Conservation (phyloP, 2,329 filamentous ascomycete genomes). For the Trichoderma pleuroti region DNA sequence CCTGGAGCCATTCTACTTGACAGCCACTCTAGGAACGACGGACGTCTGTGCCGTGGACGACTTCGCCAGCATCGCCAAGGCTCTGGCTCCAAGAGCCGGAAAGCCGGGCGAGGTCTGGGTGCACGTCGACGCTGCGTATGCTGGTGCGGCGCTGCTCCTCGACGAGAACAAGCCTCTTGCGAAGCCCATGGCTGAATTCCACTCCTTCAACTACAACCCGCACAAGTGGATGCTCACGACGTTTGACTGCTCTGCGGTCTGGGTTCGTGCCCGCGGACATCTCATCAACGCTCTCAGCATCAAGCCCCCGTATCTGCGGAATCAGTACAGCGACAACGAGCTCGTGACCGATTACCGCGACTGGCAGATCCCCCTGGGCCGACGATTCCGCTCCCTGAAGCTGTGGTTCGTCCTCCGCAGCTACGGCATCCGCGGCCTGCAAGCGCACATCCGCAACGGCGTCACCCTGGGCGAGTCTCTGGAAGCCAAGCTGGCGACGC, state of each 20-base stretch:
- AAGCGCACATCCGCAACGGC: slow-evolving; percentile 66
- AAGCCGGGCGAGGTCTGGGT: slow-evolving; percentile 67
- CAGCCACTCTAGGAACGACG: slow-evolving; percentile 79
- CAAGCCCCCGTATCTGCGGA: slow-evolving; percentile 76
- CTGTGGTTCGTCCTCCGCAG: slow-evolving; percentile 90
- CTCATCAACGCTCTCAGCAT: slow-evolving; percentile 78
- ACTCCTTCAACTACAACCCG: slow-evolving; percentile 93
- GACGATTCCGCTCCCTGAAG: slow-evolving; percentile 84
- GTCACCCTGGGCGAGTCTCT: slow-evolving; percentile 70
- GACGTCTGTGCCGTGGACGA: slow-evolving; percentile 85
- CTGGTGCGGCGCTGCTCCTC: slow-evolving; percentile 77
- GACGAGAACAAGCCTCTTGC: slow-evolving; percentile 74
- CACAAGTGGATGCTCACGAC: slow-evolving; percentile 97
- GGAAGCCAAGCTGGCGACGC: slow-evolving; percentile 52
- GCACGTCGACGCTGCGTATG: slow-evolving; percentile 91
- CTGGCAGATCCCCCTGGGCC: slow-evolving; percentile 92
- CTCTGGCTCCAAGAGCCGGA: slow-evolving; percentile 35
- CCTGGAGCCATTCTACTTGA: slow-evolving; percentile 82
- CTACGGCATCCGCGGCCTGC: slow-evolving; percentile 75
- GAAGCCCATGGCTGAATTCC: slow-evolving; percentile 61
- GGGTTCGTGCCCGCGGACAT: slow-evolving; percentile 68
- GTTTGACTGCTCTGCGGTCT: slow-evolving; percentile 82
- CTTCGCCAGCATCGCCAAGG: slow-evolving; percentile 62
- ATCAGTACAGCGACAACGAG: slow-evolving; percentile 74
- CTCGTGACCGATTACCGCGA: slow-evolving; percentile 93